phyloP scores from a whole-genome alignment of 2,329 filamentous ascomycete species.

The Aspergillus ustus region DNA sequence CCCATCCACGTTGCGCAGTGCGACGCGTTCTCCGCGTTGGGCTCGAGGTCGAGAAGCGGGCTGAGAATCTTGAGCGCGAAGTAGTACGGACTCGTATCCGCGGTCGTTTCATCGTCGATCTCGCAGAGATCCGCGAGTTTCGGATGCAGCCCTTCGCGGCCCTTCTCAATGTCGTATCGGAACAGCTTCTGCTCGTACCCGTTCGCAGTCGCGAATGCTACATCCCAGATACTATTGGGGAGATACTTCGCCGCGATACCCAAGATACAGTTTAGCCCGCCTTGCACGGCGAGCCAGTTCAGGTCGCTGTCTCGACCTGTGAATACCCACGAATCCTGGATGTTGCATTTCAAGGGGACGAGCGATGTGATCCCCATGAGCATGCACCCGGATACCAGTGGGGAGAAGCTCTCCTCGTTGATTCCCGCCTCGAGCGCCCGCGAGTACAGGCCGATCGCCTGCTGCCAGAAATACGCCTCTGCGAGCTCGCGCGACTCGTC shows the following conservation, averaged over 20 bases:
- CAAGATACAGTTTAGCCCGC: constrained; percentile 32
- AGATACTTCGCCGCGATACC: constrained; percentile 21
- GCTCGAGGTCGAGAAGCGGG: constrained; percentile 26
- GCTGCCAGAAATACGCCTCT: constrained; percentile 37
- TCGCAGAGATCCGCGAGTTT: constrained; percentile 35
- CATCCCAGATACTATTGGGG: constrained; percentile 31
- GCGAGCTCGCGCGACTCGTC: constrained; percentile 23
- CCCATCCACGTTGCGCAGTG: constrained; percentile 34
- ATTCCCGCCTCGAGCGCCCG: constrained; percentile 26
- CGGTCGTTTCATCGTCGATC: constrained; percentile 29
- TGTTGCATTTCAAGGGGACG: constrained; percentile 28
- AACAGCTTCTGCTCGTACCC: constrained; percentile 25
- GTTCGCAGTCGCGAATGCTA: constrained; percentile 25
- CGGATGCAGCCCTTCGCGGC: constrained; percentile 31
- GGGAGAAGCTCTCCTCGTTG: constrained; percentile 28
- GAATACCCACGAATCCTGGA: constrained; percentile 37
- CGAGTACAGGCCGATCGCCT: constrained; percentile 33
- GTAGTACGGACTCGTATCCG: constrained; percentile 31
- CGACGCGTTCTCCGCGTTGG: constrained; percentile 24
- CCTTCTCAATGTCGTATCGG: constrained; percentile 18
- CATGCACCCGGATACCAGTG: constrained; percentile 37
- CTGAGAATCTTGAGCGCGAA: constrained; percentile 27
- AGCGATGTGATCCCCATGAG: constrained; percentile 34
- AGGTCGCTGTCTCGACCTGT: constrained; percentile 26
- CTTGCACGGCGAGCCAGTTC: constrained; percentile 39